These are phyloP conservation scores for Dendrocalamus latiflorus DNA, from an alignment of 202 grass and related monocot genomes.

Conservation along the genomic window DNA sequence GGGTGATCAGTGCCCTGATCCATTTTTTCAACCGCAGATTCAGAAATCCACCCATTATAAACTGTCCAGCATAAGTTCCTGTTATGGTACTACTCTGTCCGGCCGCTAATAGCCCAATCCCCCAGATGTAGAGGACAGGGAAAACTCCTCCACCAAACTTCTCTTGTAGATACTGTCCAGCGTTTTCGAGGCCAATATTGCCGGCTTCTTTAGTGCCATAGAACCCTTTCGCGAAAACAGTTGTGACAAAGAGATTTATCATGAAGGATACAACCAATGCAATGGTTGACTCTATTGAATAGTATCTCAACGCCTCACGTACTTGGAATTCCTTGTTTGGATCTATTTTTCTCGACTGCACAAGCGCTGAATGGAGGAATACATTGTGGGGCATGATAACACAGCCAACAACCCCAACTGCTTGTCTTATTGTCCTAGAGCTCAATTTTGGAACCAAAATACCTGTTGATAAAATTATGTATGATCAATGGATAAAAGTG, in stretches of 20 bases:
- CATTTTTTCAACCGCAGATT: constrained; percentile 82
- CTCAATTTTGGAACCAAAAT: constrained; percentile 78
- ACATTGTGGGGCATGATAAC: constrained; percentile 96
- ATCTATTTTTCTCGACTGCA: constrained; percentile 84
- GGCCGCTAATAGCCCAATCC: constrained; percentile 70
- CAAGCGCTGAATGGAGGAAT: constrained; percentile 84
- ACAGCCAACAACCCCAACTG: constrained; percentile 88
- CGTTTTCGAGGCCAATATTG: constrained; percentile 81
- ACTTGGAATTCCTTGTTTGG: constrained; percentile 65
- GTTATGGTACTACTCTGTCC: constrained; percentile 92
- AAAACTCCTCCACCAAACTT: constrained; percentile 76
- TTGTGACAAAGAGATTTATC: constrained; percentile 87
- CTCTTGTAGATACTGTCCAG: constrained; percentile 69
- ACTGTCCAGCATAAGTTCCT: constrained; percentile 88
- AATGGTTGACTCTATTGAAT: constrained; percentile 80
- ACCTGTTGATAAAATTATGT: constrained; percentile 34
- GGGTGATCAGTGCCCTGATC: constrained; percentile 63
- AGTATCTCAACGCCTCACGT: constrained; percentile 81
- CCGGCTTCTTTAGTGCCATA: constrained; percentile 71
- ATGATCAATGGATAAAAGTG: not conserved
- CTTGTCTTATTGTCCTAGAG: constrained; percentile 87
- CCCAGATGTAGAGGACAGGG: constrained; percentile 91
- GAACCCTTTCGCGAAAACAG: constrained; percentile 85
- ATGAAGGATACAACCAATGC: constrained; percentile 70
- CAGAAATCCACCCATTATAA: constrained; percentile 91